These are phyloP conservation scores for Rehmannia glutinosa DNA, from an alignment of 257 asterid genomes.

Conservation along the genomic window DNA sequence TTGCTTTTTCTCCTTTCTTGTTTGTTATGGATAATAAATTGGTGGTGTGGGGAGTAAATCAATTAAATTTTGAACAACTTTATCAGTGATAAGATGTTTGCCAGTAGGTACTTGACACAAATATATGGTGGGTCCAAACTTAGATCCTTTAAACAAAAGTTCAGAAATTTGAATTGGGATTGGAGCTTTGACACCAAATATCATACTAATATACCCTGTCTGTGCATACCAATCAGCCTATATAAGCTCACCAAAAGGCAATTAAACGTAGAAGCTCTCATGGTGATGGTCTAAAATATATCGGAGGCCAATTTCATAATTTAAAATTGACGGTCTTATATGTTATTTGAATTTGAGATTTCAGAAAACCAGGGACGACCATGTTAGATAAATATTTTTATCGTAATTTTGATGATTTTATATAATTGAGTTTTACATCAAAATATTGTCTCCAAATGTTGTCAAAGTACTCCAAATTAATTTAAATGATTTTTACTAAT, in stretches of 20 bases:
- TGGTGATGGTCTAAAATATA: too few species aligned
- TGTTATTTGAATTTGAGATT: too few species aligned
- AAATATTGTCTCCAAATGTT: too few species aligned
- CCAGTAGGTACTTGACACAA: conserved; percentile 5
- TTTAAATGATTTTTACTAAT: too few species aligned
- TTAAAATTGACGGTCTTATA: too few species aligned
- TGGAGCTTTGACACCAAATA: background rate
- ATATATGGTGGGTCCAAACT: conserved; percentile 11
- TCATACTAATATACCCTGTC: background rate
- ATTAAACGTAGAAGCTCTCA: background rate
- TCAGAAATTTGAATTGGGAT: background rate
- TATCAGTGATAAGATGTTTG: conserved; percentile 6
- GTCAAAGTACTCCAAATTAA: too few species aligned
- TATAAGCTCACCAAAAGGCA: background rate
- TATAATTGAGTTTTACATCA: too few species aligned
- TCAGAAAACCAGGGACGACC: too few species aligned
- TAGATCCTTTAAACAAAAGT: background rate
- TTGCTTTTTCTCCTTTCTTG: background rate
- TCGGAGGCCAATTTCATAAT: too few species aligned
- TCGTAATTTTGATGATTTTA: too few species aligned
- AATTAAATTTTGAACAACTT: background rate
- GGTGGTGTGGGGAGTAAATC: background rate
- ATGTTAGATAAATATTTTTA: too few species aligned
- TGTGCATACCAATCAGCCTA: background rate
- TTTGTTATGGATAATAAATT: background rate